These are phyloP conservation scores for Vitis rupestris DNA, from an alignment of 164 flowering plant genomes.

Conservation along the genomic window DNA sequence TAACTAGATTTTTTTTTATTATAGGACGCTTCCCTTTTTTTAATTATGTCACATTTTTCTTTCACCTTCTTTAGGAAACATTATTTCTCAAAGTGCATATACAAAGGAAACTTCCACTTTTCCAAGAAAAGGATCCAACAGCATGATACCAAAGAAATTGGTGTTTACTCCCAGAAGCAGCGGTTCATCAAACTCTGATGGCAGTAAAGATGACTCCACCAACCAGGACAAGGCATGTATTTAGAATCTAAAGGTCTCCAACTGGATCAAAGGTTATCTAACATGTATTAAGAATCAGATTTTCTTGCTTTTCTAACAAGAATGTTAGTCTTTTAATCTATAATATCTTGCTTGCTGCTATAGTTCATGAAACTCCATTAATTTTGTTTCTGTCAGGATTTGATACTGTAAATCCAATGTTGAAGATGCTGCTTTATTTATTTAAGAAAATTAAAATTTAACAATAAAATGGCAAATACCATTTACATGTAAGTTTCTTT, in stretches of 20 bases:
- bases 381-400: not conserved
- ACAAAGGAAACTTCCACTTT: conserved; percentile 8
- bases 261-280: too few relatives aligned
- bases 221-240: conserved; percentile 49
- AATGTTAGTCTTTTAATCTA: not conserved
- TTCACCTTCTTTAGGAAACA: conserved; percentile 20
- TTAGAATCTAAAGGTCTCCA: too few relatives aligned
- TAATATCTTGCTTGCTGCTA: not conserved
- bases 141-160: conserved; percentile 23
- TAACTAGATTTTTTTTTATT: not conserved
- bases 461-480: too few relatives aligned
- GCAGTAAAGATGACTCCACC: conserved; percentile 34
- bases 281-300: not conserved
- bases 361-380: too few relatives aligned
- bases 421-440: too few relatives aligned
- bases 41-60: conserved; percentile 1
- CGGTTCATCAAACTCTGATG: conserved; percentile 39
- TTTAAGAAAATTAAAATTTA: too few relatives aligned
- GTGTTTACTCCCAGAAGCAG: conserved; percentile 40
- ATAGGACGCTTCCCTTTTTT: not conserved
- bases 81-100: conserved; percentile 20
- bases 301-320: not conserved
- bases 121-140: conserved; percentile 7
- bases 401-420: not conserved
- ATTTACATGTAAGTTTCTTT: too few relatives aligned